A percentile compares a stretch with the other conserved stretches of the same genome.
phyloP scores from a whole-genome alignment of 2,329 filamentous ascomycete genomes.

The Fusarium decemcellulare region DNA sequence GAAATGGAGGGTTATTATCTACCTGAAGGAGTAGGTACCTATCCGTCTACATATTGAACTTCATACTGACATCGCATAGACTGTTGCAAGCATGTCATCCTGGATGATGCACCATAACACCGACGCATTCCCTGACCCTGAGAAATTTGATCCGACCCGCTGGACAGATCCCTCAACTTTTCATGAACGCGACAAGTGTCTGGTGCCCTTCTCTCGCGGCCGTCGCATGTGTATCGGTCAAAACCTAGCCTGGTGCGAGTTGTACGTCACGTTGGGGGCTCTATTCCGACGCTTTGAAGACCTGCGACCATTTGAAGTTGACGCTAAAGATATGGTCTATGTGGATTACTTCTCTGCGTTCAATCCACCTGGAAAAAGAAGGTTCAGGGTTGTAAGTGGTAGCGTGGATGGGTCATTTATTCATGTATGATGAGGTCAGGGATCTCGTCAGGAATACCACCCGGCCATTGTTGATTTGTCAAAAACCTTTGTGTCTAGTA shows the following conservation, averaged over 20 bases:
- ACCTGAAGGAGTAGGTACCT: conserved; percentile 9
- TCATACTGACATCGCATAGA: neutral
- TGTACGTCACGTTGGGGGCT: conserved; percentile 18
- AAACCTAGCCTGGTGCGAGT: conserved; percentile 20
- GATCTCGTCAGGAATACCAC: too few species aligned
- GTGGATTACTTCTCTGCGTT: conserved; percentile 14
- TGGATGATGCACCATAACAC: conserved; percentile 27
- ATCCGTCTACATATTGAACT: too few species aligned
- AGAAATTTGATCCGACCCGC: conserved; percentile 18
- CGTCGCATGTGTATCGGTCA: conserved; percentile 23
- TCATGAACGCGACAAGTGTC: conserved; percentile 14
- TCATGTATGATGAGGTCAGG: neutral
- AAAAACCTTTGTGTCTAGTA: too few species aligned
- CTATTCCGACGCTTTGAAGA: conserved; percentile 16
- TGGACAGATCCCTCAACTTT: conserved; percentile 20
- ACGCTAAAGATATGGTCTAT: conserved; percentile 9
- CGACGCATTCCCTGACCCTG: conserved; percentile 10
- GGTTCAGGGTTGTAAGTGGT: conserved; percentile 3
- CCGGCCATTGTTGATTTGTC: too few species aligned
- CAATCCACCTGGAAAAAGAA: conserved; percentile 4
- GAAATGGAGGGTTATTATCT: conserved; percentile 22
- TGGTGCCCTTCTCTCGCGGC: conserved; percentile 15
- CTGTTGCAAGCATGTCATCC: conserved; percentile 23
- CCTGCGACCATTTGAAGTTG: neutral
- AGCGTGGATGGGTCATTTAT: neutral